Evolutionary conservation across 108 stramenopile species (phyloP).

Genomic region (Conticribra guillardii): DNA sequence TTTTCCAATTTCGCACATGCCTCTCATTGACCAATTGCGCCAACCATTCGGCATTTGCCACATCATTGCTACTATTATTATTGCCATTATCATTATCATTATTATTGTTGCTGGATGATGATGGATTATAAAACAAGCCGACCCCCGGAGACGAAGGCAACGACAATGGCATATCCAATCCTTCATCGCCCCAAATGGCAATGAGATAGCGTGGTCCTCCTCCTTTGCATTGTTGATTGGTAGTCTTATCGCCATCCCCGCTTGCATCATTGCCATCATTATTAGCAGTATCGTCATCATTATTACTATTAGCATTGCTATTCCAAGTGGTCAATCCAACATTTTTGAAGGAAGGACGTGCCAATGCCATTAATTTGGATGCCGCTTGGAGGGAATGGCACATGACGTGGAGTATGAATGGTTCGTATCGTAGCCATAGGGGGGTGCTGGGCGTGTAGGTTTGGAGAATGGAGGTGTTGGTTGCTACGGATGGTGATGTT

Average conservation of each 20-base stretch:
- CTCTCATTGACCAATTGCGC: constrained; percentile 80
- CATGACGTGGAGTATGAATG: constrained; percentile 89
- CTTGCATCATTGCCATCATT: background rate
- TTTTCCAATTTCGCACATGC: constrained; percentile 85
- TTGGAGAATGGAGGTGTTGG: too few species aligned
- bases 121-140: constrained; percentile 45
- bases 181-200: constrained; percentile 91
- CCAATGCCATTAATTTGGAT: constrained; percentile 71
- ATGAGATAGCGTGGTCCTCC: constrained; percentile 62
- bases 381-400: constrained; percentile 78
- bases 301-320: constrained; percentile 8
- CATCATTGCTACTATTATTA: too few species aligned
- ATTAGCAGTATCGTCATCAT: background rate
- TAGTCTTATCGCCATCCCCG: background rate
- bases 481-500: too few species aligned
- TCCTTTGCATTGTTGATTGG: constrained; percentile 52
- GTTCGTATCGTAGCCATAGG: constrained; percentile 85
- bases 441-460: constrained; percentile 16
- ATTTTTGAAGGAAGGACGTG: constrained; percentile 87
- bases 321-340: constrained; percentile 84
- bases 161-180: constrained; percentile 87
- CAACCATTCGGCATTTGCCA: constrained; percentile 74
- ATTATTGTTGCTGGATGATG: too few species aligned
- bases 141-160: constrained; percentile 25
- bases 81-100: too few species aligned